A percentile compares a stretch with the other conserved stretches of the same genome.
These are phyloP conservation scores for Cichorium intybus DNA, from an alignment of 140 eudicot genomes.

Conservation along the genomic window DNA sequence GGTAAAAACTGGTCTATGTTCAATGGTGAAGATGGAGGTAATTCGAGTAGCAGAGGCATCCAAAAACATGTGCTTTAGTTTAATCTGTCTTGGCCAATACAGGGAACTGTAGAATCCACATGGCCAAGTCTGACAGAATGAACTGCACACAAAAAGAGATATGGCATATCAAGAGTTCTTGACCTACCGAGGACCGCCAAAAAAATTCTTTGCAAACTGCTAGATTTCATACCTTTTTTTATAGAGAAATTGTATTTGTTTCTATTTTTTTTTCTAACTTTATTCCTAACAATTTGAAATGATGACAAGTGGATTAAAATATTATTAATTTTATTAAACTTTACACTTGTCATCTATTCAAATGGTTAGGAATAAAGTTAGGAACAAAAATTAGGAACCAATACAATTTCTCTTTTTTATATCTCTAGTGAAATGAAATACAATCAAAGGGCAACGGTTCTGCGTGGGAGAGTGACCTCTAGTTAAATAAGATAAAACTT, in stretches of 20 bases:
- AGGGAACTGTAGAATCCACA: conserved; percentile 49
- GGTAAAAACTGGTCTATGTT: conserved; percentile 28
- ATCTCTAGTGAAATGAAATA: conserved; percentile 4
- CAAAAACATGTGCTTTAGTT: conserved; percentile 32
- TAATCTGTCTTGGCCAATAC: conserved; percentile 49
- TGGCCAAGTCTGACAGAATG: conserved; percentile 61
- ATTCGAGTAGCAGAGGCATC: conserved; percentile 34
- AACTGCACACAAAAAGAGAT: conserved; percentile 36
- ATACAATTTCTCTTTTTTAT: too few relatives aligned
- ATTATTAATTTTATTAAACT: too few relatives aligned
- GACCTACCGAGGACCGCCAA: conserved; percentile 32
- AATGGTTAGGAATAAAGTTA: too few relatives aligned
- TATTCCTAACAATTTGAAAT: too few relatives aligned
- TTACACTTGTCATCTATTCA: too few relatives aligned
- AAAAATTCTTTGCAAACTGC: conserved; percentile 16
- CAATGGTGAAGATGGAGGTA: conserved; percentile 20
- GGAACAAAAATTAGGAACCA: too few relatives aligned
- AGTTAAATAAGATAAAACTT: neutral
- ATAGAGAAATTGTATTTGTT: too few relatives aligned
- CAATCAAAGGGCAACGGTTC: neutral
- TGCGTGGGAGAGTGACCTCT: neutral
- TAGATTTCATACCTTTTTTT: conserved; percentile 32
- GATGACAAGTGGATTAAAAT: too few relatives aligned
- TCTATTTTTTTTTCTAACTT: too few relatives aligned
- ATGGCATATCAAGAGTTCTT: conserved; percentile 24